Percentiles rank a stretch among this genome's conserved stretches.
These are phyloP conservation scores for Avena sativa DNA, from an alignment of 176 grass and related monocot genomes.

Conservation along the genomic window DNA sequence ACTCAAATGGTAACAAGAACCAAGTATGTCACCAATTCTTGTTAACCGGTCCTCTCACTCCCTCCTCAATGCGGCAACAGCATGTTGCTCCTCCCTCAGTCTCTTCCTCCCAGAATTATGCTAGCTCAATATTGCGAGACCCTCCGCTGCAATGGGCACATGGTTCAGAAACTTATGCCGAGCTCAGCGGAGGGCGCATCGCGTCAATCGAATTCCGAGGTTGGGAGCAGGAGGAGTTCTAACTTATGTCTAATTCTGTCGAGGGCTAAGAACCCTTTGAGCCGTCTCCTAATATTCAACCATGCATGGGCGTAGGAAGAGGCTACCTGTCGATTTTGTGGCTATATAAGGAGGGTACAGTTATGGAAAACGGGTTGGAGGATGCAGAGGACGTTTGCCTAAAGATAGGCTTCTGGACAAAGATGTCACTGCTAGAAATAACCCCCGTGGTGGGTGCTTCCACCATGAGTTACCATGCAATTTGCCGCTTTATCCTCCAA, in stretches of 20 bases:
- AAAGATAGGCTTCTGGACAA: slow-evolving; percentile 49
- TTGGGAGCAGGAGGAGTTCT: slow-evolving; percentile 25
- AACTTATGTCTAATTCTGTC: slow-evolving; percentile 46
- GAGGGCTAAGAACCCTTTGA: slow-evolving; percentile 40
- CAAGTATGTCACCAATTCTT: slow-evolving; percentile 30
- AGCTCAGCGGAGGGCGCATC: slow-evolving; percentile 41
- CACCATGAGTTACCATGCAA: slow-evolving; percentile 15
- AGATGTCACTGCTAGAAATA: slow-evolving; percentile 37
- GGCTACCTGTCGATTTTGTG: slow-evolving; percentile 19
- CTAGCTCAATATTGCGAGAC: slow-evolving; percentile 43
- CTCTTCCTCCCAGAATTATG: slow-evolving; percentile 30
- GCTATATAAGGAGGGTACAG: slow-evolving; percentile 48
- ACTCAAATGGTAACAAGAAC: slow-evolving; percentile 28
- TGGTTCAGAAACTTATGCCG: slow-evolving; percentile 18
- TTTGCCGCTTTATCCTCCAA: background rate
- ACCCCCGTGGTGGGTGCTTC: background rate
- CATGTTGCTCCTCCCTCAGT: slow-evolving; percentile 33
- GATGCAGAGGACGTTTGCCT: slow-evolving; percentile 37
- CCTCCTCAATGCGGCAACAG: slow-evolving; percentile 21
- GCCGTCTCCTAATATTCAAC: slow-evolving; percentile 36
- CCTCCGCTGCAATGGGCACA: slow-evolving; percentile 12
- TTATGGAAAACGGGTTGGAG: slow-evolving; percentile 49
- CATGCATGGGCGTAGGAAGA: slow-evolving; percentile 45
- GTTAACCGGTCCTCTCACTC: slow-evolving; percentile 20
- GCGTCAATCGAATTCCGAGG: slow-evolving; percentile 43